Base-by-base conservation (phyloP, 2,329 filamentous ascomycete genomes). In the Domatiomyces globalis region DNA sequence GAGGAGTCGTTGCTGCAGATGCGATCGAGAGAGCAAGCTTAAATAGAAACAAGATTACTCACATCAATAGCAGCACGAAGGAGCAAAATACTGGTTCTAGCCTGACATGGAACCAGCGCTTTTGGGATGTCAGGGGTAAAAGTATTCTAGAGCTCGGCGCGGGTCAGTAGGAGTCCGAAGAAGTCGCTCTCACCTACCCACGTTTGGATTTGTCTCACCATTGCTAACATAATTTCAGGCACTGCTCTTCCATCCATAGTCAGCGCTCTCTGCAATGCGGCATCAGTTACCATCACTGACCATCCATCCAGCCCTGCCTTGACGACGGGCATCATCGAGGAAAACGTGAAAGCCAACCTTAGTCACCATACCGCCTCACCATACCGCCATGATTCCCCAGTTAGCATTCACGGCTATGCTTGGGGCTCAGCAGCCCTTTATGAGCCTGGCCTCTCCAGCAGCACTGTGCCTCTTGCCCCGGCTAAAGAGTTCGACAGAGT, bases 111-210 rank as follows among this genome's bases (percentile, higher is more conserved):
- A 43, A 55, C 25, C 54, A 33, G 29, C 39, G 48, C 10, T 63
- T 65, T 48, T 73, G 70, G 70, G 62, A 55, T 56, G 71, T 79
- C 0, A 61, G 68, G 48, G 73, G 71, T 2, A 67, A 78, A 57
- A 71, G 55, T 20, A 73, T 81, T 7, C 61, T 81, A 48, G 79
- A 81, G 62, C 61, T 81, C 48, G 79, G 78, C 51, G 77, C 78
- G 71, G 78, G 78, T 81, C 65, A 63, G 75, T 72, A 39, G 51
- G 49, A 45, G 10, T 44, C 20, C 25, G n/a, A 9, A 49, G n/a
- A 4, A 25, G 22, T 25, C 22, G 3, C 22, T 25, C 22, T 25
- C 22, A 6, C 22, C 6, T 25, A 25, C 22, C 22, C 22, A 25
- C 6, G 22, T 25, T 25, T 25, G 22, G 19, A 45, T 33, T 25